Evolutionary conservation across 1,139 yeast species (phyloP).

Genomic region (Hansenula sp.): DNA sequence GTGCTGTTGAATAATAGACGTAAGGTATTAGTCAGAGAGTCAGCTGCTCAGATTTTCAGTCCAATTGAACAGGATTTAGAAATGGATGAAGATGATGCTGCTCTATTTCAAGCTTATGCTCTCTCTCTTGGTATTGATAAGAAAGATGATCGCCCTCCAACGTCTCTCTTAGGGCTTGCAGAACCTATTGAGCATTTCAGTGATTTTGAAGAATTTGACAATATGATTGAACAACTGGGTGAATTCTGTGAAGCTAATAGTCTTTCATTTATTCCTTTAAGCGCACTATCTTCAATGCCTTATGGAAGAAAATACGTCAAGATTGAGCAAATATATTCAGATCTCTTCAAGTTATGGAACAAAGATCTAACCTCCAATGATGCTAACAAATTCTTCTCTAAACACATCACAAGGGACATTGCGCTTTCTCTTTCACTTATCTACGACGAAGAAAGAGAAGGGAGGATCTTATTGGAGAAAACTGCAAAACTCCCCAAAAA

Average conservation of each 20-base stretch:
- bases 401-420: slow-evolving; percentile 8
- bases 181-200: slow-evolving; percentile 19
- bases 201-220: slow-evolving; percentile 40
- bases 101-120: slow-evolving; percentile 15
- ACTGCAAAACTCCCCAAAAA: slow-evolving; percentile 6
- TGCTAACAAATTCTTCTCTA: slow-evolving; percentile 3
- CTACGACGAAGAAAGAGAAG: slow-evolving; percentile 9
- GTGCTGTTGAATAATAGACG: no score
- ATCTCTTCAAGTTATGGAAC: slow-evolving; percentile 6
- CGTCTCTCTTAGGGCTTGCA: slow-evolving; percentile 25
- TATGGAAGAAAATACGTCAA: not conserved
- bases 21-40: no score
- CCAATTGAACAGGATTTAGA: not conserved
- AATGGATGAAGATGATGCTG: not conserved
- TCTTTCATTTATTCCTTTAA: slow-evolving; percentile 19
- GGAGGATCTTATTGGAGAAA: slow-evolving; percentile 1
- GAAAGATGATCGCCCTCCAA: slow-evolving; percentile 9
- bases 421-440: slow-evolving; percentile 9
- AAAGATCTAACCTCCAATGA: not conserved
- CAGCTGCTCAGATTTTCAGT: not conserved
- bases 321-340: not conserved
- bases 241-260: slow-evolving; percentile 31
- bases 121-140: slow-evolving; percentile 8
- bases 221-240: slow-evolving; percentile 45
- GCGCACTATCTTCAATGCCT: not conserved